Evolutionary conservation across 106 monocot genomes (phyloP).

Genomic region (Allium sativum): DNA sequence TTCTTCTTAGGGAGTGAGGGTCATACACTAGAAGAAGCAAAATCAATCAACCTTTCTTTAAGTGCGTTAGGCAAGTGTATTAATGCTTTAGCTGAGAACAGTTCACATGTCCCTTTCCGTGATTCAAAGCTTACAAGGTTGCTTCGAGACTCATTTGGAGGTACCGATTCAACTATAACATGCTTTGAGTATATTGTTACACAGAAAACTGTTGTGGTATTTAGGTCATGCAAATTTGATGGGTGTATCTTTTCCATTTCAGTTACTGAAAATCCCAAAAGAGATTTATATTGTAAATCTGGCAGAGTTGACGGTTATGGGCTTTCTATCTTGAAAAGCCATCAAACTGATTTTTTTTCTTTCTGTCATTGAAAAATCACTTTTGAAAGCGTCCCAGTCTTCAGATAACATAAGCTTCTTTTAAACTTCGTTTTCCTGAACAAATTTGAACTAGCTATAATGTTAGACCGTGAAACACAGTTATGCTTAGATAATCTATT

Average conservation of each 20-base stretch:
- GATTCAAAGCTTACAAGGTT: constrained; percentile 96
- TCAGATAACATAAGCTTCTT: too few relatives aligned
- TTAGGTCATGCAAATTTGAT: background rate
- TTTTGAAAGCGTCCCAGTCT: too few relatives aligned
- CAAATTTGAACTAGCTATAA: too few relatives aligned
- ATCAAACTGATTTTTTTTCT: too few relatives aligned
- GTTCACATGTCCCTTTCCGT: constrained; percentile 93
- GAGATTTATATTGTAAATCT: too few relatives aligned
- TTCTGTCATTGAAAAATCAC: too few relatives aligned
- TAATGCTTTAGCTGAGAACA: constrained; percentile 93
- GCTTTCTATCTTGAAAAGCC: too few relatives aligned
- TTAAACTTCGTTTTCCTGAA: too few relatives aligned
- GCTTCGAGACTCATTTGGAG: constrained; percentile 99
- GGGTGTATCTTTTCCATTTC: background rate
- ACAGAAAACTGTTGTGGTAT: background rate
- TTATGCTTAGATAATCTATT: too few relatives aligned
- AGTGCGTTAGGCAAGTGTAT: constrained; percentile 98
- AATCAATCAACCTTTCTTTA: constrained; percentile 89
- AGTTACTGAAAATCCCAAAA: too few relatives aligned
- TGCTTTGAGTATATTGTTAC: background rate
- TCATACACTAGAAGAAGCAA: constrained; percentile 94
- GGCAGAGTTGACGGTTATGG: too few relatives aligned
- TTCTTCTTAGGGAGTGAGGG: constrained; percentile 83
- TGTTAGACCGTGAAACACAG: too few relatives aligned
- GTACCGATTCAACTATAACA: constrained; percentile 10